These are phyloP conservation scores for Trypanosoma scelopori DNA, from an alignment of 208 protist species.

Conservation along the genomic window DNA sequence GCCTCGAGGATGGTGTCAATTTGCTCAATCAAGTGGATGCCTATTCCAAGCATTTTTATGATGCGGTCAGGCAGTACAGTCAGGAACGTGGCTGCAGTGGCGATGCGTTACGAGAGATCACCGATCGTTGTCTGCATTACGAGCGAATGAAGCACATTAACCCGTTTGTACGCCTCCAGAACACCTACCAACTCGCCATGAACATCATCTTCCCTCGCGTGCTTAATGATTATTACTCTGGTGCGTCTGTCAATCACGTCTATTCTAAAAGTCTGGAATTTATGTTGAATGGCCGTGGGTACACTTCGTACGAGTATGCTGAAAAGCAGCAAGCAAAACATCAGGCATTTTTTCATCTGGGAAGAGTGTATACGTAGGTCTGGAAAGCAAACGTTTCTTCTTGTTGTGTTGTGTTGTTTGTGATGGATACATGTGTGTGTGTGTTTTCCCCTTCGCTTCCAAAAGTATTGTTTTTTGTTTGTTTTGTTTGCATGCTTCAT, in stretches of 20 bases:
- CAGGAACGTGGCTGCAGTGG: slow-evolving; percentile 79
- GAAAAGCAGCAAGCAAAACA: slow-evolving; percentile 91
- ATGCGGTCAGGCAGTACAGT: slow-evolving; percentile 87
- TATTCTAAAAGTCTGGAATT: slow-evolving; percentile 83
- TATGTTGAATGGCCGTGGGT: slow-evolving; percentile 89
- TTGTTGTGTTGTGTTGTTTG: neutral
- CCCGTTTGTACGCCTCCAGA: slow-evolving; percentile 74
- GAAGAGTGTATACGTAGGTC: slow-evolving; percentile 77
- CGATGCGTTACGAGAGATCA: slow-evolving; percentile 82
- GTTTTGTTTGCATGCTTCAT: slow-evolving; percentile 5
- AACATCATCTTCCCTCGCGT: slow-evolving; percentile 52
- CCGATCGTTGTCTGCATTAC: slow-evolving; percentile 85
- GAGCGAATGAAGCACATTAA: slow-evolving; percentile 79
- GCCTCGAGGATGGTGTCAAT: slow-evolving; percentile 76
- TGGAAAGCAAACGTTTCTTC: neutral
- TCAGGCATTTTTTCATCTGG: slow-evolving; percentile 69
- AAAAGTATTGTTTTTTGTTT: neutral
- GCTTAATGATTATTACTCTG: slow-evolving; percentile 76
- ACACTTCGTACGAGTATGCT: slow-evolving; percentile 87
- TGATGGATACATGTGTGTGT: neutral
- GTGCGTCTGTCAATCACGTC: slow-evolving; percentile 72
- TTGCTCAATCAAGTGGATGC: slow-evolving; percentile 85
- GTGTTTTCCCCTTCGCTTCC: neutral
- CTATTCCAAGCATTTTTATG: slow-evolving; percentile 84
- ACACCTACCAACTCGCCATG: slow-evolving; percentile 79